Conservation (phyloP, 1,284 basidiomycete genomes). For the Naganishia cerealis region DNA sequence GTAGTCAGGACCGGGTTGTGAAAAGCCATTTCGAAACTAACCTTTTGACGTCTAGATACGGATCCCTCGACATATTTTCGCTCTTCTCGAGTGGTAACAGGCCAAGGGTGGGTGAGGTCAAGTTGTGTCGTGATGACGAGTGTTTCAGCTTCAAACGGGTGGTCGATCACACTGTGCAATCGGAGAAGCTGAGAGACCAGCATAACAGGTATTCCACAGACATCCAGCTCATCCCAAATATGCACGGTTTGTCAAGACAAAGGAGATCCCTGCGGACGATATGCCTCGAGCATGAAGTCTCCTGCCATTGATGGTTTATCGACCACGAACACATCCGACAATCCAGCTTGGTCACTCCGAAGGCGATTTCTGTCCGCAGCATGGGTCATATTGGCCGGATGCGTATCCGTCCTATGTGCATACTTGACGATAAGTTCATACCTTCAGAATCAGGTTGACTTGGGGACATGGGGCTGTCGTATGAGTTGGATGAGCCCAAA, state of each 20-base stretch:
- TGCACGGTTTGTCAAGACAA: neutral
- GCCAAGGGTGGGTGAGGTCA: neutral
- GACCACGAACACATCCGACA: neutral
- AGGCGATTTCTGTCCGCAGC: slow-evolving; percentile 5
- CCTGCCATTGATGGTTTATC: neutral
- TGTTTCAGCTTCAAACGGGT: slow-evolving; percentile 26
- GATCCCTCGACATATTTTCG: slow-evolving; percentile 29
- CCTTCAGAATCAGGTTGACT: slow-evolving; percentile 15
- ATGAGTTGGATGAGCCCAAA: slow-evolving; percentile 98
- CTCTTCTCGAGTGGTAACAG: neutral
- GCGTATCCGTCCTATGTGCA: neutral
- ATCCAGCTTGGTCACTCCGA: neutral
- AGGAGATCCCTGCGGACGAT: neutral
- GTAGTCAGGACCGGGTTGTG: slow-evolving; percentile 1
- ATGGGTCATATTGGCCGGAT: slow-evolving; percentile 7
- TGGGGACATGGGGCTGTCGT: slow-evolving; percentile 63
- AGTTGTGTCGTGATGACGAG: slow-evolving; percentile 1
- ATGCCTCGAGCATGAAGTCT: slow-evolving; percentile 15
- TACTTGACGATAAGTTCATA: slow-evolving; percentile 11
- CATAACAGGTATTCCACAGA: neutral
- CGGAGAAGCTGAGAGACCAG: neutral
- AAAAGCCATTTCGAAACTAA: neutral
- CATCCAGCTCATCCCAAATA: neutral
- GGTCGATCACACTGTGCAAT: slow-evolving; percentile 9
- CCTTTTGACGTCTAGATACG: slow-evolving; percentile 33